Evolutionary conservation across 225 moss, liverwort and hornwort genomes (phyloP).

Genomic region (Ulota crispa): DNA sequence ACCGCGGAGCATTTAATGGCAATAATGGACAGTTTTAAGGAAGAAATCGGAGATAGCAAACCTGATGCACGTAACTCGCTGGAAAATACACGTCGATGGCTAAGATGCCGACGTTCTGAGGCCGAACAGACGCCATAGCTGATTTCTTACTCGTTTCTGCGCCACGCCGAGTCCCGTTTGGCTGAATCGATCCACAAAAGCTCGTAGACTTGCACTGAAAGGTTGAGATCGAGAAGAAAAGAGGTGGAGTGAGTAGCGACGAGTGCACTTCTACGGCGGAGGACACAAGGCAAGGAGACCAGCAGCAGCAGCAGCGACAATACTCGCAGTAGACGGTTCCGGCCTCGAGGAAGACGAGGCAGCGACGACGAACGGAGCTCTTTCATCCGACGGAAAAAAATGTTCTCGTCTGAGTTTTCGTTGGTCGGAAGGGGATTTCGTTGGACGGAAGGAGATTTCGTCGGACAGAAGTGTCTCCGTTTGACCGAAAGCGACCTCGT

Average conservation of each 20-base stretch:
- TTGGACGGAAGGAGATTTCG: neutral
- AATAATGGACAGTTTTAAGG: no score
- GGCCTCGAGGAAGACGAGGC: neutral
- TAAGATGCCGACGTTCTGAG: slow-evolving; percentile 89
- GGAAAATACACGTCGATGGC: slow-evolving; percentile 92
- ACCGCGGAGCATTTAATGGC: neutral
- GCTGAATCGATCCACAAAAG: neutral
- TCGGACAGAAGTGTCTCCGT: neutral
- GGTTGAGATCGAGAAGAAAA: neutral
- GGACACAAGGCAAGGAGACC: neutral
- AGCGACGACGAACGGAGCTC: neutral
- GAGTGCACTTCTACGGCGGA: neutral
- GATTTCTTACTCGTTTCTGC: neutral
- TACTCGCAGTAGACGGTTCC: slow-evolving; percentile 13
- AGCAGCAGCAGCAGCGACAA: neutral
- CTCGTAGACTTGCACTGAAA: neutral
- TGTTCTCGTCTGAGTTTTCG: no score
- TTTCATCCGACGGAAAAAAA: neutral
- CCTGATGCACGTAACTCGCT: slow-evolving; percentile 70
- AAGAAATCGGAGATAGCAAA: slow-evolving; percentile 13
- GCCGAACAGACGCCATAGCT: slow-evolving; percentile 64
- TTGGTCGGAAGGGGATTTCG: neutral
- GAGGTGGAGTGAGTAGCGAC: neutral
- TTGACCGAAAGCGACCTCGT: neutral
- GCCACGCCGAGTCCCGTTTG: no score